Conservation (phyloP, 1,139 yeast genomes). For the Candida glucosophila region DNA sequence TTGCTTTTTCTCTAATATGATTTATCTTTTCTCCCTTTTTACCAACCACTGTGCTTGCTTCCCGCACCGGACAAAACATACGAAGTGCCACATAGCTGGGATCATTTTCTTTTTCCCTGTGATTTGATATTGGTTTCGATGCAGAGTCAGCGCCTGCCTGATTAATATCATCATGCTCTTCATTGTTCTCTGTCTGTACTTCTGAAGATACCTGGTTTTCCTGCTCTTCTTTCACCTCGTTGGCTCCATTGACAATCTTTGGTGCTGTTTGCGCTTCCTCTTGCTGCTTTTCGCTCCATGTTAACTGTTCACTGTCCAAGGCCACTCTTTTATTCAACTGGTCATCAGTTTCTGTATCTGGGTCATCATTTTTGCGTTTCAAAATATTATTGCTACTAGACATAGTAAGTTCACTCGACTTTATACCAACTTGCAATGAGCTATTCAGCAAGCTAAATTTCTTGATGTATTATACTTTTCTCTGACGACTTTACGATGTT, state of each 20-base stretch:
- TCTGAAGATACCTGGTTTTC: slow-evolving; percentile 3
- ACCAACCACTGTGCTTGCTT: slow-evolving; percentile 71
- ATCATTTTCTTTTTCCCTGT: slow-evolving; percentile 35
- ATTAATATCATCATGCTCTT: slow-evolving; percentile 5
- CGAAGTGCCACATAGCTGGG: slow-evolving; percentile 59
- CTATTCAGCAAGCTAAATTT: too few species aligned
- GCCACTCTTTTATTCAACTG: slow-evolving; percentile 57
- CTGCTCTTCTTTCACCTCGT: slow-evolving; percentile 10
- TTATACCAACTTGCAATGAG: slow-evolving; percentile 1
- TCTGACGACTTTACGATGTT: background rate
- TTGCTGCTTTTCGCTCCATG: slow-evolving; percentile 21
- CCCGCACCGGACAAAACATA: slow-evolving; percentile 70
- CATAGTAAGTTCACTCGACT: slow-evolving; percentile 10
- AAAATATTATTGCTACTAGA: slow-evolving; percentile 27
- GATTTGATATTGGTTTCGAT: slow-evolving; percentile 17
- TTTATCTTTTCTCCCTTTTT: slow-evolving; percentile 68
- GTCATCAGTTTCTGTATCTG: slow-evolving; percentile 28
- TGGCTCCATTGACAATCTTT: slow-evolving; percentile 12
- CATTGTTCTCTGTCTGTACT: slow-evolving; percentile 1
- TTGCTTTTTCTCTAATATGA: slow-evolving; percentile 56
- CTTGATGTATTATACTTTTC: background rate
- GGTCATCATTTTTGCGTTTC: slow-evolving; percentile 63
- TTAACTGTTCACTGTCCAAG: slow-evolving; percentile 48
- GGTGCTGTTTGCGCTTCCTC: slow-evolving; percentile 40
- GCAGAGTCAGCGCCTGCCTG: slow-evolving; percentile 3